Conservation (phyloP, 257 asterid genomes). For the Salvia splendens region DNA sequence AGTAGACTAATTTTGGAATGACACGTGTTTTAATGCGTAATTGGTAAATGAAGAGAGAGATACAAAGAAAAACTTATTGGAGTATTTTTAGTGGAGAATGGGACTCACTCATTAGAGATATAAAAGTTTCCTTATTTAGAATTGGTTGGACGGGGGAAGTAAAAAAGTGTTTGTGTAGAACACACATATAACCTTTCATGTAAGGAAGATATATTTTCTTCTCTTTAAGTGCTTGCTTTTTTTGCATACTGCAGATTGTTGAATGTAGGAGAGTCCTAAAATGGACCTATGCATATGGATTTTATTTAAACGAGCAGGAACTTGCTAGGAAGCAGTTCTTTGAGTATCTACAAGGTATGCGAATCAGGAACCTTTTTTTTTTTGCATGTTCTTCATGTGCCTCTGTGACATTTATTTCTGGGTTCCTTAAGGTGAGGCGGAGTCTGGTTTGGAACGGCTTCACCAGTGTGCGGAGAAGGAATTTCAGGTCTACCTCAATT, state of each 20-base stretch:
- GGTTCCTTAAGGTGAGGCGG: slow-evolving; percentile 80
- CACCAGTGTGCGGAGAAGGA: slow-evolving; percentile 99
- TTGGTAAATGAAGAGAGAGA: no score
- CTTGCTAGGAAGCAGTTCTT: slow-evolving; percentile 72
- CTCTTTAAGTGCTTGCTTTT: background rate
- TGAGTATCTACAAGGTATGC: slow-evolving; percentile 93
- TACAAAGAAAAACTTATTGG: no score
- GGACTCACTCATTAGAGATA: no score
- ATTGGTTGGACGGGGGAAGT: no score
- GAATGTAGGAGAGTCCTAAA: slow-evolving; percentile 96
- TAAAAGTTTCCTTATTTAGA: no score
- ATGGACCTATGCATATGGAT: slow-evolving; percentile 97
- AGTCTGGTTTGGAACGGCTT: slow-evolving; percentile 97
- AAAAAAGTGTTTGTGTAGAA: slow-evolving; percentile 1
- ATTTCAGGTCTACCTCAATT: slow-evolving; percentile 54
- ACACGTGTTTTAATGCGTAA: no score
- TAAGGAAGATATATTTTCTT: background rate
- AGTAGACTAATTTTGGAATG: no score
- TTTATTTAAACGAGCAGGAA: slow-evolving; percentile 79
- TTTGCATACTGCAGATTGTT: slow-evolving; percentile 66
- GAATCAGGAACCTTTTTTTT: background rate
- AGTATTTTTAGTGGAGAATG: no score
- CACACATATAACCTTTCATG: slow-evolving; percentile 16
- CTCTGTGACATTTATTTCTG: slow-evolving; percentile 13
- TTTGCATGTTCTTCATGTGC: slow-evolving; percentile 17